Evolutionary conservation across 1,284 basidiomycete genomes (phyloP), one percentile per base, ranked within the genome.

Genomic region (Cutaneotrichosporon sp.): DNA sequence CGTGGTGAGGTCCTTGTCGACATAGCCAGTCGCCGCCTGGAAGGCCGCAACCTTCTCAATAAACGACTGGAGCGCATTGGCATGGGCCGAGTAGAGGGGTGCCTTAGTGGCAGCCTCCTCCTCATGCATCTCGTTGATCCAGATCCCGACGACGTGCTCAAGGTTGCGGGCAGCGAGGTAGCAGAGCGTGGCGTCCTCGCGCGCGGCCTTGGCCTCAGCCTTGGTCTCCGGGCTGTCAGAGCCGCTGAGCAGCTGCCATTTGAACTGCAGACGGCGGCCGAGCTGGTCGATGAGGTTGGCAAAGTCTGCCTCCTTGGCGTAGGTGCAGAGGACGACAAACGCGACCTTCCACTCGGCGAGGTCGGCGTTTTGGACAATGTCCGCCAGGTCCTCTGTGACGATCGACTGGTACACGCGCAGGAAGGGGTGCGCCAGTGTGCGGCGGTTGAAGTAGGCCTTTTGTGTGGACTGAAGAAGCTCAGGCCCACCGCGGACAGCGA

Each of bases 41-140:
- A 99, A 99, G 49, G 97, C 88, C 1, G 92, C 89, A 50, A 98
- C 93, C 82, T 99, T 99, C 81, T 99, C 96, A 74, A 98, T 87
- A 81, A 99, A 96, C 0, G 90, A 90, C 80, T 98, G 94, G 38
- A 99, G 82, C 1, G 95, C 93, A 56, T 89, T 86, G 0, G 90
- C 92, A 73, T 96, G 94, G 0, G 90, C 89, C 9, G 92, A 88
- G 78, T 95, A 97, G 11, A 84, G 83, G 2, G 90, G 89, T 0
- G 68, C 61, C 8, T 69, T 59, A 1, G 73, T 56, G 8, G 70
- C 62, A 60, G 83, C 83, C 82, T 97, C 94, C 69, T 97, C 94
- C 76, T 97, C 94, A 7, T 81, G 81, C 81, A 97, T 85, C 82
- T 98, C 93, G 70, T 95, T 92, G 63, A 87, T 85, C 96, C 96